These are phyloP conservation scores for Fomitiporia mediterranea DNA, from an alignment of 1,284 basidiomycete genomes.

Conservation along the genomic window DNA sequence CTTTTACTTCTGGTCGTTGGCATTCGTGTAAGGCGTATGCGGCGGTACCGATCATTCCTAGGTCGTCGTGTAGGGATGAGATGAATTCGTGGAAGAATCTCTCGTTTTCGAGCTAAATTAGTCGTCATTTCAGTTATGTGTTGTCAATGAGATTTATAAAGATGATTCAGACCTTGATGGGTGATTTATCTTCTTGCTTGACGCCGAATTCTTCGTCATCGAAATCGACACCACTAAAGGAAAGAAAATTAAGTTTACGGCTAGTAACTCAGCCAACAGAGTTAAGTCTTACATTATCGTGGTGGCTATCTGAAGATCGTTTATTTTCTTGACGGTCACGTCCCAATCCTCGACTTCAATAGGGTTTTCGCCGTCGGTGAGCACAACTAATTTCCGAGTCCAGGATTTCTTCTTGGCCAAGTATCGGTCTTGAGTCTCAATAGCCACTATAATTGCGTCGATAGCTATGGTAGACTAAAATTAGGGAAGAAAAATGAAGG, in stretches of 20 bases:
- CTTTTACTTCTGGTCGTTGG: conserved; percentile 63
- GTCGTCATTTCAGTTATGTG: neutral
- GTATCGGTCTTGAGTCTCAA: conserved; percentile 68
- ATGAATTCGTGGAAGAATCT: conserved; percentile 62
- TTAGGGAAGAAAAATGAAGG: neutral
- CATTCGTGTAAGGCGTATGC: conserved; percentile 66
- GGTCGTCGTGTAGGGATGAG: conserved; percentile 34
- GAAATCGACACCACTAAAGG: conserved; percentile 75
- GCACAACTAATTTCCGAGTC: conserved; percentile 74
- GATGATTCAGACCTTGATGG: conserved; percentile 53
- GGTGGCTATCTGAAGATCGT: conserved; percentile 49
- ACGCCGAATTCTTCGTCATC: conserved; percentile 67
- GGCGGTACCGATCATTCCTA: conserved; percentile 64
- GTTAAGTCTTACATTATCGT: conserved; percentile 57
- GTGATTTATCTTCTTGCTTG: conserved; percentile 62
- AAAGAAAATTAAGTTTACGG: neutral
- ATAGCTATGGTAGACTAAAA: conserved; percentile 50
- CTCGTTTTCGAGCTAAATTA: conserved; percentile 68
- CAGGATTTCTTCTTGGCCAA: conserved; percentile 67
- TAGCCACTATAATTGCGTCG: conserved; percentile 81
- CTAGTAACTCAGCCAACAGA: neutral
- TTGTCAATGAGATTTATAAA: neutral
- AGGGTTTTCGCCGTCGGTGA: conserved; percentile 77
- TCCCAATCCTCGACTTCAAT: conserved; percentile 73
- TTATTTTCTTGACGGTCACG: conserved; percentile 65